phyloP scores from a whole-genome alignment of 495 filamentous ascomycete species.

The Aspergillus haitiensis region DNA sequence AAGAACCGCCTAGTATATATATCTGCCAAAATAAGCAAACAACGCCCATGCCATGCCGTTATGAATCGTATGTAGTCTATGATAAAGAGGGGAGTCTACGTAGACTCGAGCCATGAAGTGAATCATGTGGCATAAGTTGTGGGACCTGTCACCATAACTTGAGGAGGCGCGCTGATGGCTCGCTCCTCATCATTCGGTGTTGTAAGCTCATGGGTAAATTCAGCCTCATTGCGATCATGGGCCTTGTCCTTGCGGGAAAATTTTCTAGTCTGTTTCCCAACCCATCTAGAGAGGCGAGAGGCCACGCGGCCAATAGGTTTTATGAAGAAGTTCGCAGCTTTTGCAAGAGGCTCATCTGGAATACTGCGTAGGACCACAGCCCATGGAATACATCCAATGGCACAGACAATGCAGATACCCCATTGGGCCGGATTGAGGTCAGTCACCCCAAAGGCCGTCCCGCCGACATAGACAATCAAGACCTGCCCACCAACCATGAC shows the following conservation, averaged over 20 bases:
- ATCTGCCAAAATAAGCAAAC: too few species aligned
- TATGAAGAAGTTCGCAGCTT: slow-evolving; percentile 33
- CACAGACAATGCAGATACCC: slow-evolving; percentile 72
- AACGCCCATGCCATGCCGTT: too few species aligned
- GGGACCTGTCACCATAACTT: slow-evolving; percentile 14
- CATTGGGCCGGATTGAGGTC: slow-evolving; percentile 67
- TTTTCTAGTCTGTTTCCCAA: neutral
- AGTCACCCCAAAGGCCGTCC: slow-evolving; percentile 71
- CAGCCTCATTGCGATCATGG: neutral
- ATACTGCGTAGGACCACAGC: slow-evolving; percentile 70
- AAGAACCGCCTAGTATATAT: too few species aligned
- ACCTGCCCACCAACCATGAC: slow-evolving; percentile 80
- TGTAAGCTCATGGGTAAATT: too few species aligned
- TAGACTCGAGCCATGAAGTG: neutral
- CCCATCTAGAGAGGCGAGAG: neutral
- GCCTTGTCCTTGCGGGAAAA: slow-evolving; percentile 2
- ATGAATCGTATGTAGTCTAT: too few species aligned
- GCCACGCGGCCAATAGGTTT: slow-evolving; percentile 31
- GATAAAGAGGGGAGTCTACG: too few species aligned
- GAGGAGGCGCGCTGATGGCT: slow-evolving; percentile 1
- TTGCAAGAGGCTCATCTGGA: slow-evolving; percentile 56
- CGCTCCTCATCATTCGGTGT: slow-evolving; percentile 12
- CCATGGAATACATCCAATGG: slow-evolving; percentile 70
- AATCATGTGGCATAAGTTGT: slow-evolving; percentile 7
- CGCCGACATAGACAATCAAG: slow-evolving; percentile 77